phyloP scores from a whole-genome alignment of 768 basidiomycete species.

The Lentinus tigrinus region DNA sequence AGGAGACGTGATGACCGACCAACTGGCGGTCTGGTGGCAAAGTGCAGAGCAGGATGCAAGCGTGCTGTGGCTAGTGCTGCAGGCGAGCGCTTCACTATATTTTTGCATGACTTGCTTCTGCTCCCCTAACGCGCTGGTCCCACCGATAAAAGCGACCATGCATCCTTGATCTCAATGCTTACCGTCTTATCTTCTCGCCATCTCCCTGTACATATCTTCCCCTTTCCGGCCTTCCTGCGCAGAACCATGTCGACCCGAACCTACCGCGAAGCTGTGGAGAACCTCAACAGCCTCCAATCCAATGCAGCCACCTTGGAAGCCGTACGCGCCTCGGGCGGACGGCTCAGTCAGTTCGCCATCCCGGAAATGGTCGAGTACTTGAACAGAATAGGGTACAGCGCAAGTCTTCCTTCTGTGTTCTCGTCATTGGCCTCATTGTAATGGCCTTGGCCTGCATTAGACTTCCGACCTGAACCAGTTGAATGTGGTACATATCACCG shows the following conservation, averaged over 20 bases:
- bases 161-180: conserved; percentile 7
- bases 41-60: not conserved
- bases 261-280: conserved; percentile 72
- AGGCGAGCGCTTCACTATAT: too few species aligned
- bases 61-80: not conserved
- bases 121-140: not conserved
- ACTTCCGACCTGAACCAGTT: conserved; percentile 79
- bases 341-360: conserved; percentile 60
- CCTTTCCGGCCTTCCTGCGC: conserved; percentile 4
- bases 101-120: not conserved
- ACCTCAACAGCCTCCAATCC: conserved; percentile 80
- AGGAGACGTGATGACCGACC: not conserved
- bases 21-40: too few species aligned
- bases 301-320: conserved; percentile 93
- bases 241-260: conserved; percentile 60
- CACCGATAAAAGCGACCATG: conserved; percentile 1
- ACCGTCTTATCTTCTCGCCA: conserved; percentile 8
- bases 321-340: conserved; percentile 69
- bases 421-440: conserved; percentile 11
- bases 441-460: conserved; percentile 38
- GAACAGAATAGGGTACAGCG: conserved; percentile 80
- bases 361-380: conserved; percentile 92
- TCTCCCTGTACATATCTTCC: conserved; percentile 10
- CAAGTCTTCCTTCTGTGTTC: conserved; percentile 36
- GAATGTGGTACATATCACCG: conserved; percentile 95